These are phyloP conservation scores for Fusarium austroafricanum DNA, from an alignment of 2,329 filamentous ascomycete genomes.

Conservation along the genomic window DNA sequence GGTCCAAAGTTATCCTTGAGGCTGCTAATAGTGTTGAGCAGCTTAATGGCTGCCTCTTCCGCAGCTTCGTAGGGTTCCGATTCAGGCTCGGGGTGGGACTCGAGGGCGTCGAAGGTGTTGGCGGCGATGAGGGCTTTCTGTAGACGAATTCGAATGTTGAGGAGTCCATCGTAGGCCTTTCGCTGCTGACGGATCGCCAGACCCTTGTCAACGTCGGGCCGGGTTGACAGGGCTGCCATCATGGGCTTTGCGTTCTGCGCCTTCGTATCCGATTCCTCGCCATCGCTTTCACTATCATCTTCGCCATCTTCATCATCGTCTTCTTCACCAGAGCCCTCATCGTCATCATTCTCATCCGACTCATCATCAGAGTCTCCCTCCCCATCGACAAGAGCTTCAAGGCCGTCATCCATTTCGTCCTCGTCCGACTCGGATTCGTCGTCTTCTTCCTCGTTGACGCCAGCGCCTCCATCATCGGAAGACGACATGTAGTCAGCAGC, in stretches of 20 bases:
- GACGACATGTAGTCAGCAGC: constrained; percentile 70
- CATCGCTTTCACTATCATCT: constrained; percentile 53
- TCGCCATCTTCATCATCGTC: constrained; percentile 53
- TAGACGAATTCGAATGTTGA: constrained; percentile 90
- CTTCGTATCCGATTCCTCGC: constrained; percentile 46
- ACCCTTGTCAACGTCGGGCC: constrained; percentile 81
- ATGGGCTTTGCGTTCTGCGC: constrained; percentile 50
- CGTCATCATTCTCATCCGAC: constrained; percentile 52
- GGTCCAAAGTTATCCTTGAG: constrained; percentile 72
- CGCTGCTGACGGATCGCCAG: constrained; percentile 87
- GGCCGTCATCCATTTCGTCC: constrained; percentile 54
- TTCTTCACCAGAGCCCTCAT: constrained; percentile 51
- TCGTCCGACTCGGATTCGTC: constrained; percentile 51
- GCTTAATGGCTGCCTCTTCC: constrained; percentile 84
- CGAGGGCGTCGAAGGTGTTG: constrained; percentile 74
- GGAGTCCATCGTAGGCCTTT: constrained; percentile 84
- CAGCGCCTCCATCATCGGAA: constrained; percentile 54
- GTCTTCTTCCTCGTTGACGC: constrained; percentile 52
- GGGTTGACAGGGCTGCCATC: constrained; percentile 48
- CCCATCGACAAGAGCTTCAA: constrained; percentile 51
- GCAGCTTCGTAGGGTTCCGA: constrained; percentile 76
- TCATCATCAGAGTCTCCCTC: constrained; percentile 50
- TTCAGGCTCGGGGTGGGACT: constrained; percentile 53
- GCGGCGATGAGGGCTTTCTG: constrained; percentile 89
- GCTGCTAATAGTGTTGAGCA: constrained; percentile 83